Conservation (phyloP, 768 basidiomycete genomes). For the Rhodotorula kratochvilovae region DNA sequence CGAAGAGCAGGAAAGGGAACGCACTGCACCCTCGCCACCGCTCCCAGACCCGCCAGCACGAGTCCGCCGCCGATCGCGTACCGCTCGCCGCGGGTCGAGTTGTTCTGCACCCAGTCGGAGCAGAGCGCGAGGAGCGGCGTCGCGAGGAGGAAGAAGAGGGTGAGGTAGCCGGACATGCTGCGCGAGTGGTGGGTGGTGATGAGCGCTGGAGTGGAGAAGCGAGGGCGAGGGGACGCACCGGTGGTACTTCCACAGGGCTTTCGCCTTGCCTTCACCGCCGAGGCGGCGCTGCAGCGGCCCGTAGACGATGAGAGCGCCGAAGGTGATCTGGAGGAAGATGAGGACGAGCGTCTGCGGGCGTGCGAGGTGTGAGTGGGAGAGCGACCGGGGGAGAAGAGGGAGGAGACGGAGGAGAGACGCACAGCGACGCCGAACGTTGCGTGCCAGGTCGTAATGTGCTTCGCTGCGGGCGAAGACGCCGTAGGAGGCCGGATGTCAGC, state of each 20-base stretch:
- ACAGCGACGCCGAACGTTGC: constrained; percentile 32
- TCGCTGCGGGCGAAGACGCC: constrained; percentile 1
- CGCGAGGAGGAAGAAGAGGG: constrained; percentile 24
- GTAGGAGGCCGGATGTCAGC: not conserved
- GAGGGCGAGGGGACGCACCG: constrained; percentile 8
- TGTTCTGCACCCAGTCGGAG: constrained; percentile 29
- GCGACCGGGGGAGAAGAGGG: too few species aligned
- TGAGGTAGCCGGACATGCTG: constrained; percentile 38
- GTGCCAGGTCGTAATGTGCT: constrained; percentile 39
- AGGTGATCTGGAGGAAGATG: constrained; percentile 24
- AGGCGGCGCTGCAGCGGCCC: constrained; percentile 20
- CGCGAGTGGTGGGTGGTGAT: not conserved
- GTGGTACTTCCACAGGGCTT: constrained; percentile 39
- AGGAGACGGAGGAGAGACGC: not conserved
- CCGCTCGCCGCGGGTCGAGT: constrained; percentile 16
- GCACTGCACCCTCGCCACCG: constrained; percentile 20
- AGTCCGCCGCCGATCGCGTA: constrained; percentile 14
- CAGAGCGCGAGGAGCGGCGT: constrained; percentile 34
- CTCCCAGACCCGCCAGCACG: constrained; percentile 1
- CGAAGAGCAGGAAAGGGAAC: not conserved
- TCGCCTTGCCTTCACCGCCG: constrained; percentile 28
- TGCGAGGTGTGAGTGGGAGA: not conserved
- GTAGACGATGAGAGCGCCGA: constrained; percentile 35
- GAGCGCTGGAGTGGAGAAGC: not conserved
- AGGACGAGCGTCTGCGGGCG: constrained; percentile 13